phyloP scores from a whole-genome alignment of 2,329 filamentous ascomycete genomes.

The Westerdykella ornata region DNA sequence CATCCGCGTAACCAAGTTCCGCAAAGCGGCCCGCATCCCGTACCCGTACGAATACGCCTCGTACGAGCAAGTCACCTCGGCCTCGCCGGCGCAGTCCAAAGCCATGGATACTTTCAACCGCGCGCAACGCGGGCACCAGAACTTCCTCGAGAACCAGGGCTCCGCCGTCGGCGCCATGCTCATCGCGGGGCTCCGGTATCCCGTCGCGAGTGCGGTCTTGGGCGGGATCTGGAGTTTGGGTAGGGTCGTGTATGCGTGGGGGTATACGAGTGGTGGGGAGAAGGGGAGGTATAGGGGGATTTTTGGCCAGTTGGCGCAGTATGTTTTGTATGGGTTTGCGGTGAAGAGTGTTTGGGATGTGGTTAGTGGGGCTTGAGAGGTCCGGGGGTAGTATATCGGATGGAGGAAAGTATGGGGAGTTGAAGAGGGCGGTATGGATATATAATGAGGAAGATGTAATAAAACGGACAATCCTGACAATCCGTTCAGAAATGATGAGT shows the following conservation, averaged over 20 bases:
- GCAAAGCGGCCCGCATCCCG: slow-evolving; percentile 48
- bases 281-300: slow-evolving; percentile 40
- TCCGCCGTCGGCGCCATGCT: slow-evolving; percentile 48
- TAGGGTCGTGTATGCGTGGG: slow-evolving; percentile 44
- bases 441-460: too few species aligned
- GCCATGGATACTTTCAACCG: slow-evolving; percentile 43
- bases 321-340: slow-evolving; percentile 22
- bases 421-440: too few species aligned
- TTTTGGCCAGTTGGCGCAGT: slow-evolving; percentile 29
- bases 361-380: background rate
- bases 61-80: slow-evolving; percentile 45
- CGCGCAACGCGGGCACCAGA: slow-evolving; percentile 44
- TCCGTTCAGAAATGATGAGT: too few species aligned
- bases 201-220: slow-evolving; percentile 41
- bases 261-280: slow-evolving; percentile 42
- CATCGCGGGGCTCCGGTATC: slow-evolving; percentile 50
- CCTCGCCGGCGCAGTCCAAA: slow-evolving; percentile 37
- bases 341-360: slow-evolving; percentile 20
- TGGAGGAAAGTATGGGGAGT: too few species aligned
- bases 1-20: slow-evolving; percentile 40
- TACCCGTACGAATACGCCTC: slow-evolving; percentile 57
- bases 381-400: too few species aligned
- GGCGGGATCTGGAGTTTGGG: slow-evolving; percentile 48
- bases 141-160: slow-evolving; percentile 54
- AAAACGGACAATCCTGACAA: too few species aligned